Conservation (phyloP, 2,329 filamentous ascomycete species). For the Colletotrichum plurivorum region DNA sequence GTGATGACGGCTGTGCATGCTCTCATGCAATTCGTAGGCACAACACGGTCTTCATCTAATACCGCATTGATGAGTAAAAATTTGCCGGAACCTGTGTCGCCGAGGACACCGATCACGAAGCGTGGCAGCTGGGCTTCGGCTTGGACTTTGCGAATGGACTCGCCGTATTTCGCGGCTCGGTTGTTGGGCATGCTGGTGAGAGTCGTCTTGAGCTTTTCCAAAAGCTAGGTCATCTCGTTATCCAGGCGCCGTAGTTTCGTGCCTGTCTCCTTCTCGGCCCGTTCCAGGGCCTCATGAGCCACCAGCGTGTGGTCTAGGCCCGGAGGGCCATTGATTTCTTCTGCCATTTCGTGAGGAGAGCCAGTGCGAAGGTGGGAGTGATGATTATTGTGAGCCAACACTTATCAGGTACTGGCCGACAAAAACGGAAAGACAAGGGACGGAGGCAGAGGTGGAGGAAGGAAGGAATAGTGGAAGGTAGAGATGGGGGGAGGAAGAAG, state of each 20-base stretch:
- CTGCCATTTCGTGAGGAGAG: background rate
- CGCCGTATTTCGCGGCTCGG: background rate
- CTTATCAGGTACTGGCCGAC: no score
- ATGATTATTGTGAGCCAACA: background rate
- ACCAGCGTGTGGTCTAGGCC: background rate
- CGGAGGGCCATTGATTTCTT: no score
- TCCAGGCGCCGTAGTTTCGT: background rate
- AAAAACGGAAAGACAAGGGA: no score
- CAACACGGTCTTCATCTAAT: conserved; percentile 69
- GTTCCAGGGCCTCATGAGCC: conserved; percentile 18
- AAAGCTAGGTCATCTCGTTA: no score
- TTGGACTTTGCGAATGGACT: conserved; percentile 31
- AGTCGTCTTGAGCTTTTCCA: no score
- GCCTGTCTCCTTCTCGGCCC: background rate
- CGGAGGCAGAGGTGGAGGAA: background rate
- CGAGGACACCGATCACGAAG: conserved; percentile 69
- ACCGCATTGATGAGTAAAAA: conserved; percentile 75
- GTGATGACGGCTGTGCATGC: conserved; percentile 75
- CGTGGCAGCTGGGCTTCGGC: conserved; percentile 48
- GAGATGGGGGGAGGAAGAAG: background rate
- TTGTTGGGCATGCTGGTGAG: background rate
- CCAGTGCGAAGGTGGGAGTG: background rate
- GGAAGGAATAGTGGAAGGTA: background rate
- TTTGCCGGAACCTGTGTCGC: conserved; percentile 74
- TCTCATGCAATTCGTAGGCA: conserved; percentile 65